These are phyloP conservation scores for Suillus bovinus DNA, from an alignment of 768 basidiomycete genomes.

Conservation along the genomic window DNA sequence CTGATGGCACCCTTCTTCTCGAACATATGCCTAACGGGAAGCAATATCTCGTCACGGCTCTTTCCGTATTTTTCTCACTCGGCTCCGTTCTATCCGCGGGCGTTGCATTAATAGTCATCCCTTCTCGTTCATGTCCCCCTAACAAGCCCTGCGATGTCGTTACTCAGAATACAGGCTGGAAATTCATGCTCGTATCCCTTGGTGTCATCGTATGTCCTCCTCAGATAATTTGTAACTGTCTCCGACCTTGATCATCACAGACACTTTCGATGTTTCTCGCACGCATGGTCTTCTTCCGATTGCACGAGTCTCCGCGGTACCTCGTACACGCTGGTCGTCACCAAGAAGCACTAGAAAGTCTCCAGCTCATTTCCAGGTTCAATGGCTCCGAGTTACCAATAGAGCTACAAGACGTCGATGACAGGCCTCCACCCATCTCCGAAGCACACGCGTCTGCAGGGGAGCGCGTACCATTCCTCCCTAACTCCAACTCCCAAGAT, in stretches of 20 bases:
- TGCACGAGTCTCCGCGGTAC: slow-evolving; percentile 94
- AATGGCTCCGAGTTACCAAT: slow-evolving; percentile 76
- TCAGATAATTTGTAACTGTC: slow-evolving; percentile 4
- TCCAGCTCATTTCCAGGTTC: slow-evolving; percentile 83
- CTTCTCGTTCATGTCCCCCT: slow-evolving; percentile 65
- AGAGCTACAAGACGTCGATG: slow-evolving; percentile 69
- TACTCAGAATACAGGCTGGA: slow-evolving; percentile 84
- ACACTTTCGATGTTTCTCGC: slow-evolving; percentile 85
- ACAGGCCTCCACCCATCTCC: slow-evolving; percentile 32
- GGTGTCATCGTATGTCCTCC: slow-evolving; percentile 75
- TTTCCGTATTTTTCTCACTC: slow-evolving; percentile 95
- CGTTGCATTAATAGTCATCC: slow-evolving; percentile 78
- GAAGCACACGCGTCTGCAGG: slow-evolving; percentile 17
- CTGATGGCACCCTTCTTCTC: slow-evolving; percentile 88
- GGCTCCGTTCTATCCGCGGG: slow-evolving; percentile 87
- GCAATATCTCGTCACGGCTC: slow-evolving; percentile 86
- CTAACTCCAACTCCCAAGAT: slow-evolving; percentile 15
- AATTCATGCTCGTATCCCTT: slow-evolving; percentile 74
- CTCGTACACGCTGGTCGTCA: slow-evolving; percentile 87
- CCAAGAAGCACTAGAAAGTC: slow-evolving; percentile 78
- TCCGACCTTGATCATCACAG: slow-evolving; percentile 40
- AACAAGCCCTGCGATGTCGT: slow-evolving; percentile 60
- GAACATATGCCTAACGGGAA: slow-evolving; percentile 94
- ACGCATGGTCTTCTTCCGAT: slow-evolving; percentile 85
- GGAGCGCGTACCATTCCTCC: slow-evolving; percentile 32